Conservation (phyloP, 352 stramenopile species). For the Globisporangium nunn region DNA sequence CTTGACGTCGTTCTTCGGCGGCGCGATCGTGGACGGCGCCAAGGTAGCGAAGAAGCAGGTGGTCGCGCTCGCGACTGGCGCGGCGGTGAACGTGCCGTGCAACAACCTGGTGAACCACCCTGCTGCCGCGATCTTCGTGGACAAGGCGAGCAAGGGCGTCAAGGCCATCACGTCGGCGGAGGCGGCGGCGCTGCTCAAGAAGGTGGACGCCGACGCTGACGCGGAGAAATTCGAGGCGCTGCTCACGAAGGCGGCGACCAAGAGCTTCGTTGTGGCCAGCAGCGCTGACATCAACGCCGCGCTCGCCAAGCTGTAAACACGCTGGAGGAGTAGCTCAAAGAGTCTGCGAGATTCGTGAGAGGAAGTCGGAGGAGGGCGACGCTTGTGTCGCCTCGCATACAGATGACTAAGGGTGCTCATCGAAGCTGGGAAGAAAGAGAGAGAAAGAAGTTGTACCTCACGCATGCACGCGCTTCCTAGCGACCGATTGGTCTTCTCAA, state of each 20-base stretch:
- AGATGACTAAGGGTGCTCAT: too few species aligned
- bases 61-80: conserved; percentile 33
- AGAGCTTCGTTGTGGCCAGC: conserved; percentile 59
- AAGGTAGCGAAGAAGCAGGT: conserved; percentile 59
- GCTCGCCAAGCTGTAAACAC: conserved; percentile 56
- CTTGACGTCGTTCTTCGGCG: conserved; percentile 66
- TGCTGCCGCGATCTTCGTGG: conserved; percentile 55
- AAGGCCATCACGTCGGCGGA: conserved; percentile 58
- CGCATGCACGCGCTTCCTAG: background rate
- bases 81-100: conserved; percentile 63
- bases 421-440: background rate
- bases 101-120: conserved; percentile 71
- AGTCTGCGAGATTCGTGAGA: background rate
- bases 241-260: conserved; percentile 52
- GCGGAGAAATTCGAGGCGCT: conserved; percentile 59
- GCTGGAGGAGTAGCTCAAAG: background rate
- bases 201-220: conserved; percentile 38
- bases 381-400: too few species aligned
- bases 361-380: background rate
- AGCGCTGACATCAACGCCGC: conserved; percentile 48
- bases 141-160: conserved; percentile 45
- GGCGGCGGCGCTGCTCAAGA: conserved; percentile 36
- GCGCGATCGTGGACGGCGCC: conserved; percentile 44
- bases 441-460: background rate
- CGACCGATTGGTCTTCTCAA: too few species aligned